Evolutionary conservation across 2,329 filamentous ascomycete genomes (phyloP), one percentile per base, ranked within the genome.

Genomic region (Colletotrichum cuscutae): DNA sequence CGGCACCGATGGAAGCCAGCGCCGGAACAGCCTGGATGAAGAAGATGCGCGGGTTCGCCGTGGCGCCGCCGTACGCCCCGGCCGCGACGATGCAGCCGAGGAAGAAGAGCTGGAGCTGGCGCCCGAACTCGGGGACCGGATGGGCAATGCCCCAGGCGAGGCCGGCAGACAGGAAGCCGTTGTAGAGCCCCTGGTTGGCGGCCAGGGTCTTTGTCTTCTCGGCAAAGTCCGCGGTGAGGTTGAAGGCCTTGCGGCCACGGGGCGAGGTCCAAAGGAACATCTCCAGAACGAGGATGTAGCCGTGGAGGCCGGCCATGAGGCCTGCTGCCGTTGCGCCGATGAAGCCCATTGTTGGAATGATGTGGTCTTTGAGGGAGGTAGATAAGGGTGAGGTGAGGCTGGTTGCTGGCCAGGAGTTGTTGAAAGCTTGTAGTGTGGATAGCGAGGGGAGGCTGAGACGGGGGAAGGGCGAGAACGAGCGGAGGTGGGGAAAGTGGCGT

Each of bases 111-210:
- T 81, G 79, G 61, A 88, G 79, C 78, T 88, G 84, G 4, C 66
- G 75, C 19, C 81, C 82, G 71, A 88, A 83, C 49, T 79, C 82
- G 7, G 79, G 66, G 6, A 81, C 80, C 1, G 86, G 85, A 75
- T 88, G 86, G 4, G 79, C n/a, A n/a, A 87, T 74, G 3, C 83
- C 82, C 86, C 86, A 88, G 30, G 79, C 71, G 2, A 88, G 77
- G 0, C 86, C 86, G 1, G 86, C 86, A 3, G 86, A 83, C n/a
- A 88, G 80, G 67, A 88, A 87, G 54, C 86, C 86, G 76, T 88
- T 88, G 80, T 88, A 88, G 6, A 88, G 80, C 24, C 86, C 86
- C 76, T 88, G 86, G 77, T 88, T 88, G 65, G 84, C 84, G 59
- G 85, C 86, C 46, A 88, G 79, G 4, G 79, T 76, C 73, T 82